A percentile compares a stretch with the other conserved stretches of the same genome.
These are phyloP conservation scores for button mushroom (Agaricus bisporus) DNA, from an alignment of 768 basidiomycete species.

Conservation along the genomic window DNA sequence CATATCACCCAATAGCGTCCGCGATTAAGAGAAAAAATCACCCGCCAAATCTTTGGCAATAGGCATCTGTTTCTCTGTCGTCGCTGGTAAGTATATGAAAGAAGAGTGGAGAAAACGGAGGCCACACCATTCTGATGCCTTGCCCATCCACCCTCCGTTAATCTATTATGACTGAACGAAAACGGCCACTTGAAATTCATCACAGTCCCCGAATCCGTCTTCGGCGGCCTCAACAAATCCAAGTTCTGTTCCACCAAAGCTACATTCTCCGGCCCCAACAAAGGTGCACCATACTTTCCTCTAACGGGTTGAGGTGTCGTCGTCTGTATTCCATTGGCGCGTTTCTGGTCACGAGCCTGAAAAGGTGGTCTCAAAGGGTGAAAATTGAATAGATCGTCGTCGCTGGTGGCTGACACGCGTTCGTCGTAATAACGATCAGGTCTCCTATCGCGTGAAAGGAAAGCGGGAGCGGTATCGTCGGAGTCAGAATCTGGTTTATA, in stretches of 20 bases:
- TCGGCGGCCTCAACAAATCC: constrained; percentile 53
- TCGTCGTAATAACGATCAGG: no score
- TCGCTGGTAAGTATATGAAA: neutral
- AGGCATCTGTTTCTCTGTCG: constrained; percentile 39
- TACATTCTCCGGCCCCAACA: constrained; percentile 55
- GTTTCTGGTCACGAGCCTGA: no score
- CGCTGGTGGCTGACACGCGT: neutral
- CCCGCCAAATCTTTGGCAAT: constrained; percentile 37
- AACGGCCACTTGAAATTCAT: constrained; percentile 61
- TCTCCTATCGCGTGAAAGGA: neutral
- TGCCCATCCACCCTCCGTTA: constrained; percentile 63
- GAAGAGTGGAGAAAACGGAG: neutral
- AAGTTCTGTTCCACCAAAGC: constrained; percentile 52
- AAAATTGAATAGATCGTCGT: no score
- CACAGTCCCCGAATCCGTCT: constrained; percentile 53
- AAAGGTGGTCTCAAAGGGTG: no score
- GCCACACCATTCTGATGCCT: constrained; percentile 50
- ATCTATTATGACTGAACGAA: constrained; percentile 50
- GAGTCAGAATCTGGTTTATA: neutral
- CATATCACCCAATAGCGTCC: neutral
- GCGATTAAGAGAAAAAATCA: constrained; percentile 1
- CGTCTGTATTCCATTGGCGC: neutral
- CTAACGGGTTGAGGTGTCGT: constrained; percentile 37
- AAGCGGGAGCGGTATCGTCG: neutral
- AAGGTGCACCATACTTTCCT: constrained; percentile 32